Evolutionary conservation across 1,284 basidiomycete species (phyloP), one percentile per base, ranked within the genome.

Genomic region (Papiliotrema flavescens): DNA sequence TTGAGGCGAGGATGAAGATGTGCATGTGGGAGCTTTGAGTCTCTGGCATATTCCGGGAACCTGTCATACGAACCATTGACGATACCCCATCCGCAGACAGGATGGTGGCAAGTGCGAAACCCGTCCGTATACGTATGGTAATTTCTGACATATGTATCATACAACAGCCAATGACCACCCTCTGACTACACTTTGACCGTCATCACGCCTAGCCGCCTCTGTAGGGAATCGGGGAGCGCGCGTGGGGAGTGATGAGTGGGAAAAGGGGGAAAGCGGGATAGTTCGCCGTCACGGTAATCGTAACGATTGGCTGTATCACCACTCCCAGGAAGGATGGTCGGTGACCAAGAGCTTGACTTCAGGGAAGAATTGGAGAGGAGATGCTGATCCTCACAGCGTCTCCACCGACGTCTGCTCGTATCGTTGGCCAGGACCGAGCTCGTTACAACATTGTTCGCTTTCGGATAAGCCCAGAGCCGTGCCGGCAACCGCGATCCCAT

Each of bases 331-430:
- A 56, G 64, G 54, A 67, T 70, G 65, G 63, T 62, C 6, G 51
- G 69, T 40, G 65, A 64, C 7, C 63, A 69, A 56, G 47, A 69
- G 35, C 40, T 70, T 24, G 66, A 65, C 54, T 69, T 35, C 53
- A 13, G 39, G 6, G 15, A 37, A 35, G 32, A 36, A 36, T 36
- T 36, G 35, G 11, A 36, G 9, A 11, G 17, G 35, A 36, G 9
- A 36, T 36, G 35, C 35, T 36, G 35, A 17, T 36, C 35, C 11
- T 11, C 11, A 9, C 35, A 36, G 35, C n/a, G 35, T 36, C 11
- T 36, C 11, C 35, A 36, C 17, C 11, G 9, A 36, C 17, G 17
- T 36, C 9, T 9, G 17, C 35, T 36, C 9, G 35, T 11, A 9
- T 11, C 17, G 35, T 36, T 9, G 17, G 35, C n/a, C n/a, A n/a